Percentiles rank a stretch among this genome's conserved stretches.
Evolutionary conservation across 768 basidiomycete species (phyloP).

Genomic region (Scleroderma bovista): DNA sequence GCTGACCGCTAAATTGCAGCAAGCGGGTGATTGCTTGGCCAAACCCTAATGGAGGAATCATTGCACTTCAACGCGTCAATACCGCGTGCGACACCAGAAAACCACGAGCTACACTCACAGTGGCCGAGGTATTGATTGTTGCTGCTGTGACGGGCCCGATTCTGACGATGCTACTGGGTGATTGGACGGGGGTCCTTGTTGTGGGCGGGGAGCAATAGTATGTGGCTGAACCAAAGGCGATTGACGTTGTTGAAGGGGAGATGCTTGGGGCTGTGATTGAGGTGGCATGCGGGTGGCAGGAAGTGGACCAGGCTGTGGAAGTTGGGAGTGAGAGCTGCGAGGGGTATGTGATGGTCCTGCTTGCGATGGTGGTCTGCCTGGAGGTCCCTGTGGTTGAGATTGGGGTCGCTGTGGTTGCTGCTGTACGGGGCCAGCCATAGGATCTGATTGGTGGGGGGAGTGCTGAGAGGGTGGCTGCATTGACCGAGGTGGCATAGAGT

Average conservation of each 20-base stretch:
- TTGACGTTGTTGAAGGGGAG: slow-evolving; percentile 27
- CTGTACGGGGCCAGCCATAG: slow-evolving; percentile 34
- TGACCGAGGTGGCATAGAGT: slow-evolving; percentile 27
- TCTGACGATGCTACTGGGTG: slow-evolving; percentile 22
- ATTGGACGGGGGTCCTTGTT: slow-evolving; percentile 21
- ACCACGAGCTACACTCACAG: slow-evolving; percentile 22
- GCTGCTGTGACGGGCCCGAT: slow-evolving; percentile 29
- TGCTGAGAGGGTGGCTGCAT: slow-evolving; percentile 37
- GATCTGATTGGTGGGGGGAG: slow-evolving; percentile 43
- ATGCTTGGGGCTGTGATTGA: slow-evolving; percentile 34
- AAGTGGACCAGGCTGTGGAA: slow-evolving; percentile 25
- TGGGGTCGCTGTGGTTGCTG: slow-evolving; percentile 48
- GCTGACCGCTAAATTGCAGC: slow-evolving; percentile 63
- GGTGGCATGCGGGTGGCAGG: slow-evolving; percentile 29
- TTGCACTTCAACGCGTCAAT: slow-evolving; percentile 20
- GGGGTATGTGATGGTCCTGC: slow-evolving; percentile 45
- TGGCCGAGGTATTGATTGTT: slow-evolving; percentile 21
- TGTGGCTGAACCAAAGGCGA: slow-evolving; percentile 30
- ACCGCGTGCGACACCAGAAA: slow-evolving; percentile 2
- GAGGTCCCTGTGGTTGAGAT: slow-evolving; percentile 51
- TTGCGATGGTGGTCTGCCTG: slow-evolving; percentile 48
- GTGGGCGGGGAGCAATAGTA: slow-evolving; percentile 33
- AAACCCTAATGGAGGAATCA: slow-evolving; percentile 36
- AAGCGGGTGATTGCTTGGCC: slow-evolving; percentile 65
- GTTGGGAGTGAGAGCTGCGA: slow-evolving; percentile 32